Evolutionary conservation across 805 yeast genomes (phyloP).

Genomic region (Saccharomycopsis sp.): DNA sequence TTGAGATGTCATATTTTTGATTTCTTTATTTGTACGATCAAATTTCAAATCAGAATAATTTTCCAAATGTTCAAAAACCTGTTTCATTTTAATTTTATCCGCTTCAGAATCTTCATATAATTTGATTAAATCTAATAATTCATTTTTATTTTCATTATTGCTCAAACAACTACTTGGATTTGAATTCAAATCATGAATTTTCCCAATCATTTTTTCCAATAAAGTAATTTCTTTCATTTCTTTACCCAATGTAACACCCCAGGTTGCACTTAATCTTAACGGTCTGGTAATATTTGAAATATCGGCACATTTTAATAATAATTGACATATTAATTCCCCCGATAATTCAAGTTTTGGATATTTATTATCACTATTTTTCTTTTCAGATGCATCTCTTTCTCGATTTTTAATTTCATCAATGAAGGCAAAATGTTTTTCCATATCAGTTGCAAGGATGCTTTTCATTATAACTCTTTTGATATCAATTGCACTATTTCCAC

Average conservation of each 20-base stretch:
- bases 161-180: neutral
- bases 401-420: conserved; percentile 40
- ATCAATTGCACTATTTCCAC: conserved; percentile 18
- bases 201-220: conserved; percentile 34
- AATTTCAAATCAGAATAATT: no score
- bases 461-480: conserved; percentile 25
- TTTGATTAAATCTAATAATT: neutral
- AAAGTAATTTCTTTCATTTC: conserved; percentile 63
- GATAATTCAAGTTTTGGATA: conserved; percentile 12
- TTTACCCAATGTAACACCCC: conserved; percentile 74
- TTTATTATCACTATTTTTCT: conserved; percentile 20
- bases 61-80: no score
- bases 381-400: conserved; percentile 18
- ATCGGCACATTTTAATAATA: conserved; percentile 89
- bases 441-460: conserved; percentile 74
- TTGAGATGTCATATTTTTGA: no score
- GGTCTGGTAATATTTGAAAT: conserved; percentile 88
- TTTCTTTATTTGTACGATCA: no score
- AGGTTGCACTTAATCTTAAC: conserved; percentile 60
- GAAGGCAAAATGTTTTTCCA: conserved; percentile 79
- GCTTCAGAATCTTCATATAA: neutral
- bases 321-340: conserved; percentile 42
- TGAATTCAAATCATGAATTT: neutral
- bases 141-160: neutral
- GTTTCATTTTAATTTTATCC: no score